These are phyloP conservation scores for Mycena leptocephala DNA, from an alignment of 768 basidiomycete species.

Conservation along the genomic window DNA sequence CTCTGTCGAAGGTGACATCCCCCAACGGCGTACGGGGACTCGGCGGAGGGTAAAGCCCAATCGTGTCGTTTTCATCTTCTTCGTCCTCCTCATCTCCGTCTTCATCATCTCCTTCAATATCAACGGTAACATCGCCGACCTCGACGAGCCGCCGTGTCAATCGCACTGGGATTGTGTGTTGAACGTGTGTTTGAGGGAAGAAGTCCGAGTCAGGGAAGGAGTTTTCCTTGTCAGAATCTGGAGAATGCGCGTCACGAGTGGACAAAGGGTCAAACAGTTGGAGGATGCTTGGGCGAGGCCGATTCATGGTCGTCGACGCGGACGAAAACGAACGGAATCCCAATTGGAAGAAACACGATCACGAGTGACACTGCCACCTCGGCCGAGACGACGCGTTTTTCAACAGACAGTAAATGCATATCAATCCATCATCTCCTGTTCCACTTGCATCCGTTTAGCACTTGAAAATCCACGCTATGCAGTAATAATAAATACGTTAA, in stretches of 20 bases:
- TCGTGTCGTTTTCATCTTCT: slow-evolving; percentile 57
- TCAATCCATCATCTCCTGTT: too few relatives aligned
- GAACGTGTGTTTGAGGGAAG: slow-evolving; percentile 55
- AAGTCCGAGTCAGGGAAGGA: slow-evolving; percentile 47
- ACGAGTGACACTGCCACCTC: neutral
- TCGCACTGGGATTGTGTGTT: slow-evolving; percentile 46
- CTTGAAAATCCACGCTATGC: too few relatives aligned
- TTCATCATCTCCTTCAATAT: slow-evolving; percentile 45
- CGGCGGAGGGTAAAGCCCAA: slow-evolving; percentile 49
- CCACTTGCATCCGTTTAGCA: too few relatives aligned
- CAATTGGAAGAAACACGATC: slow-evolving; percentile 13
- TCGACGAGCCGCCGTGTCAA: slow-evolving; percentile 63
- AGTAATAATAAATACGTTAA: too few relatives aligned
- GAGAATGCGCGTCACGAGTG: slow-evolving; percentile 44
- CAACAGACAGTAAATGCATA: too few relatives aligned
- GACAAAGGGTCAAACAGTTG: slow-evolving; percentile 68
- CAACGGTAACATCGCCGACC: slow-evolving; percentile 64
- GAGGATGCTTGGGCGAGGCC: slow-evolving; percentile 65
- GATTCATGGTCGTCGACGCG: slow-evolving; percentile 46
- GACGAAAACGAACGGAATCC: too few relatives aligned
- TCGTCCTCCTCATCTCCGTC: slow-evolving; percentile 43
- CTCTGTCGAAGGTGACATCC: slow-evolving; percentile 52
- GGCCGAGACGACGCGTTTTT: too few relatives aligned
- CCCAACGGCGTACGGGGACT: slow-evolving; percentile 56
- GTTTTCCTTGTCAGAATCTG: slow-evolving; percentile 68